Conservation (phyloP, 106 monocot genomes). For the Amphibolis antarctica region DNA sequence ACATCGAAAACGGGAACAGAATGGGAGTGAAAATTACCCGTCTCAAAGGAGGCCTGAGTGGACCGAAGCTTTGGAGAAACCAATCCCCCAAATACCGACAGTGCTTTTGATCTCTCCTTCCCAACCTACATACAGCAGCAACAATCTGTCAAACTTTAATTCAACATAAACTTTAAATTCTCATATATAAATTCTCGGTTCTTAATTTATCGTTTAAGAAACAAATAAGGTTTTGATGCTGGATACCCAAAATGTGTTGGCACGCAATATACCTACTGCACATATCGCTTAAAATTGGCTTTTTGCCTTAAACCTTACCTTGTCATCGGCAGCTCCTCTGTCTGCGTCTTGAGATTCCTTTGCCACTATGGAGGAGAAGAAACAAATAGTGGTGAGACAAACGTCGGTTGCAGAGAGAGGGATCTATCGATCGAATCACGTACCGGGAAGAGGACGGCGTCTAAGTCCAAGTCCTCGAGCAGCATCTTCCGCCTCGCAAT, state of each 20-base stretch:
- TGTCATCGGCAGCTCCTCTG: slow-evolving; percentile 12
- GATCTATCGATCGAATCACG: too few species aligned
- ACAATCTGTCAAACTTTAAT: too few species aligned
- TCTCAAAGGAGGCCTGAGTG: slow-evolving; percentile 78
- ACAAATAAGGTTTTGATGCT: too few species aligned
- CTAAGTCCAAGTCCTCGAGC: too few species aligned
- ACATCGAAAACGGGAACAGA: neutral
- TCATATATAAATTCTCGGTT: too few species aligned
- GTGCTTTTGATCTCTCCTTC: slow-evolving; percentile 50
- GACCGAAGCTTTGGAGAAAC: slow-evolving; percentile 79
- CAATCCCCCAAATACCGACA: slow-evolving; percentile 65
- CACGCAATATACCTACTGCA: too few species aligned
- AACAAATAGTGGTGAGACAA: neutral
- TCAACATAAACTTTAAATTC: too few species aligned
- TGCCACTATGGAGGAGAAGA: slow-evolving; percentile 10
- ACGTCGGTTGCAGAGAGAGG: neutral
- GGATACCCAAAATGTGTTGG: too few species aligned
- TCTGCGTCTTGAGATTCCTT: slow-evolving; percentile 5
- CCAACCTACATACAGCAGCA: slow-evolving; percentile 49
- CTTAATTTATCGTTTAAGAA: too few species aligned
- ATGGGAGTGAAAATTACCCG: slow-evolving; percentile 22
- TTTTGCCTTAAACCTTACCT: slow-evolving; percentile 13
- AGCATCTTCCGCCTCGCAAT: too few species aligned
- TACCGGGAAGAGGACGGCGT: slow-evolving; percentile 32
- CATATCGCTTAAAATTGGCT: too few species aligned